Evolutionary conservation across 1,139 yeast species (phyloP), one percentile per base, ranked within the genome.

Genomic region (Candida sanyaensis): DNA sequence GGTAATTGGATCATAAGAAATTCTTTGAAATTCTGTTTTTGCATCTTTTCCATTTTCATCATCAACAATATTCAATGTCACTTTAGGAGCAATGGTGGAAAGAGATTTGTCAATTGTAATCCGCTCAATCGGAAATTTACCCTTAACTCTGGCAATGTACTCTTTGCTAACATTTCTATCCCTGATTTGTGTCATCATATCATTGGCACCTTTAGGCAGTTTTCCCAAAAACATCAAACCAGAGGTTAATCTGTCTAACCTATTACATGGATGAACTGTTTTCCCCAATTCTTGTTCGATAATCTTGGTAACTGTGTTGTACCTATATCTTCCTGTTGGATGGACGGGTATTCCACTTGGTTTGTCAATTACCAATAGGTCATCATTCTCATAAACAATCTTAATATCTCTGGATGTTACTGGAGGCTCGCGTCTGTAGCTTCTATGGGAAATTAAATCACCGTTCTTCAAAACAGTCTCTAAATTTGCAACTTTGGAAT

Each of bases 341-440:
- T 93, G 99, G 1, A 87, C 97, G 0, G 99, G 98, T 4, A 93
- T 81, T 0, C 99, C 97, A 3, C 96, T 81, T 0, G 99, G 99
- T 57, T 93, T 93, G 64, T 93, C 96, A 28, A 95, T 87, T 1
- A 88, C 97, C 6, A 93, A 76, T 31, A 91, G 67, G 45, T 88
- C 81, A 13, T 88, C 93, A 62, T 90, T 86, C 61, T 91, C 92
- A 61, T 77, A 82, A 0, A 93, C 92, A 37, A 90, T 84, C 48
- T 78, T 78, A 41, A 93, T 85, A 0, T 81, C 80, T 45, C 82
- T 73, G 0, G 92, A 81, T 2, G 89, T 77, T 1, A 93, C 96
- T 0, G 97, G 85, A 2, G 97, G 96, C 60, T 92, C 98, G 60
- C 93, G 97, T 48, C 96, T 80, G 62, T 90, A 97, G 42, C 88